phyloP scores from a whole-genome alignment of 805 yeast species.

The Candida koratica region DNA sequence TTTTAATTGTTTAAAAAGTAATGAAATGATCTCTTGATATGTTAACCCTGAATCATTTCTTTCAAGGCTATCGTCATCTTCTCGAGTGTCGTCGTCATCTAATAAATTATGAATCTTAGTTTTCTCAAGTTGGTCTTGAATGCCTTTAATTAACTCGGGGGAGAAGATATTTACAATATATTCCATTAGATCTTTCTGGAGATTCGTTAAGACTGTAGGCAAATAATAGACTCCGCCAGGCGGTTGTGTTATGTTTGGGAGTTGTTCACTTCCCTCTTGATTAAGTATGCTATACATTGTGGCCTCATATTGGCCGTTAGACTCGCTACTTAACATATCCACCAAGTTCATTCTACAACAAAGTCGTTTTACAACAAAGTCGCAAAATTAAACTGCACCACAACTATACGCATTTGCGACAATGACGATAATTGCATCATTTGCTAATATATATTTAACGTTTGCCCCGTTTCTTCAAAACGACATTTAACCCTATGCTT shows the following conservation, averaged over 20 bases:
- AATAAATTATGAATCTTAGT: conserved; percentile 38
- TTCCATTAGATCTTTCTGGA: conserved; percentile 35
- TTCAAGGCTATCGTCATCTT: conserved; percentile 2
- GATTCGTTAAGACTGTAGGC: conserved; percentile 31
- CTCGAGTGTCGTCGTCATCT: conserved; percentile 10
- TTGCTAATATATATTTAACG: neutral
- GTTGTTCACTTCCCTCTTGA: conserved; percentile 3
- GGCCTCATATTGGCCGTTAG: conserved; percentile 17
- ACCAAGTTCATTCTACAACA: conserved; percentile 30
- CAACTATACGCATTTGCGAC: too few species aligned
- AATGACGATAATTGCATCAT: too few species aligned
- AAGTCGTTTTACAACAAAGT: neutral
- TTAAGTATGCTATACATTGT: conserved; percentile 11
- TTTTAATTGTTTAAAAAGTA: conserved; percentile 44
- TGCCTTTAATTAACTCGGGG: conserved; percentile 23
- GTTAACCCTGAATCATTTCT: conserved; percentile 3
- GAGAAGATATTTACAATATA: conserved; percentile 28
- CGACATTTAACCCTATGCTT: conserved; percentile 40
- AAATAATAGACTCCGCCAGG: conserved; percentile 27
- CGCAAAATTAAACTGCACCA: too few species aligned
- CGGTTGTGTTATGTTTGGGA: conserved; percentile 13
- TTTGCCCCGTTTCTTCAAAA: conserved; percentile 32
- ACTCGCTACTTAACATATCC: conserved; percentile 37
- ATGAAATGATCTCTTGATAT: conserved; percentile 32
- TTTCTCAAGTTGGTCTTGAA: conserved; percentile 20